A percentile compares a stretch with the other conserved stretches of the same genome.
These are phyloP conservation scores for Didymella glomerata DNA, from an alignment of 2,329 filamentous ascomycete genomes.

Conservation along the genomic window DNA sequence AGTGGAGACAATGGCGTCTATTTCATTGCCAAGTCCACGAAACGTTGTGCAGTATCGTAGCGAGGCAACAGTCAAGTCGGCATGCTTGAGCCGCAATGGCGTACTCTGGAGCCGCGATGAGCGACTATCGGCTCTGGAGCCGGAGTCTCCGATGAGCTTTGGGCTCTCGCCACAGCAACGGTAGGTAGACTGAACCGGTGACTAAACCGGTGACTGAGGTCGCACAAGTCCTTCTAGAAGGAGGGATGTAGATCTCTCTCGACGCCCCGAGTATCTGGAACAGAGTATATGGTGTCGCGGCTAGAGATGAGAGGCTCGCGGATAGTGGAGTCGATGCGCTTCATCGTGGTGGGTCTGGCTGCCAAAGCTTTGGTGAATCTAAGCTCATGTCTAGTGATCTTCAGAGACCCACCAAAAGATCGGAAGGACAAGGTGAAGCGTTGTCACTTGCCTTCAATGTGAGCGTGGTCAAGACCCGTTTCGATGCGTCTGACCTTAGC, in stretches of 20 bases:
- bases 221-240: neutral
- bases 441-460: neutral
- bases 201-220: neutral
- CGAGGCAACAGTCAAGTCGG: neutral
- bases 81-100: neutral
- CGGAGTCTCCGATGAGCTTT: conserved; percentile 11
- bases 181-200: neutral
- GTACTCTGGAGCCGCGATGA: neutral
- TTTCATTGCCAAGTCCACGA: neutral
- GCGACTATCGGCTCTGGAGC: neutral
- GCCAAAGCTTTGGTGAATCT: conserved; percentile 11
- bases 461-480: neutral
- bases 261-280: conserved; percentile 7
- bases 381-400: conserved; percentile 13
- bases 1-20: neutral
- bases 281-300: conserved; percentile 13
- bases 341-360: conserved; percentile 18
- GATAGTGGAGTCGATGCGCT: conserved; percentile 10
- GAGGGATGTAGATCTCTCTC: conserved; percentile 6
- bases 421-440: conserved; percentile 7
- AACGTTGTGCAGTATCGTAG: neutral
- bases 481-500: neutral
- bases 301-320: conserved; percentile 11
- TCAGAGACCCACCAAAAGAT: conserved; percentile 3
- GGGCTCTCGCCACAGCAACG: neutral